phyloP scores from a whole-genome alignment of 306 rosid species.

The Gastrolobium bilobum region DNA sequence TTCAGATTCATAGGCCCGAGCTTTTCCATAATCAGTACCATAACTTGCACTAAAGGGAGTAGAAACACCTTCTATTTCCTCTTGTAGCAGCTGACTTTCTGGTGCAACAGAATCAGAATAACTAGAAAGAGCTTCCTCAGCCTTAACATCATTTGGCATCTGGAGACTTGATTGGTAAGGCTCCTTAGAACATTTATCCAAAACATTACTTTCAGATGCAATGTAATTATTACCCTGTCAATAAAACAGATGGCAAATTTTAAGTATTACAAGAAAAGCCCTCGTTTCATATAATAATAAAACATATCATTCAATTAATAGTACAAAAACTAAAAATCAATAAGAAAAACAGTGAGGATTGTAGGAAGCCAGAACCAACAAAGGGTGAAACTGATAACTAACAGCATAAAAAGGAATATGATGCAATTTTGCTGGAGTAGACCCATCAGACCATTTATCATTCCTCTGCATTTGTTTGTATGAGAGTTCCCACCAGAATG shows the following conservation, averaged over 20 bases:
- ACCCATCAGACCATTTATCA: constrained; percentile 37
- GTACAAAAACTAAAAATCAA: background rate
- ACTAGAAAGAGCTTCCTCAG: constrained; percentile 47
- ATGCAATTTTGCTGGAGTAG: constrained; percentile 25
- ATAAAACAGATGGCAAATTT: constrained; percentile 25
- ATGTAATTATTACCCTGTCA: constrained; percentile 44
- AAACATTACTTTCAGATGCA: constrained; percentile 39
- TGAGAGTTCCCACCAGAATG: constrained; percentile 26
- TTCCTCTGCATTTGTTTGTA: constrained; percentile 27
- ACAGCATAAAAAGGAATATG: constrained; percentile 8
- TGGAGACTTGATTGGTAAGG: constrained; percentile 15
- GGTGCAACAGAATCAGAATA: constrained; percentile 48
- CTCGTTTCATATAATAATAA: background rate
- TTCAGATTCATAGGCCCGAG: constrained; percentile 43
- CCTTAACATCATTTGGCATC: constrained; percentile 41
- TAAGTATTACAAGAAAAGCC: constrained; percentile 24
- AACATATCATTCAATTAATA: constrained; percentile 22
- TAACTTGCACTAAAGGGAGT: constrained; percentile 14
- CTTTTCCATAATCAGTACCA: constrained; percentile 36
- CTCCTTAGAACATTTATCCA: constrained; percentile 25
- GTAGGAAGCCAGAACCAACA: constrained; percentile 35
- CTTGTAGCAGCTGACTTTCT: constrained; percentile 38
- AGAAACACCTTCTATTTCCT: constrained; percentile 42
- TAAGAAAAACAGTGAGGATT: constrained; percentile 1
- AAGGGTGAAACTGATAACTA: constrained; percentile 18